Conservation (phyloP, 2,329 filamentous ascomycete species). For the Sclerotinia minor region DNA sequence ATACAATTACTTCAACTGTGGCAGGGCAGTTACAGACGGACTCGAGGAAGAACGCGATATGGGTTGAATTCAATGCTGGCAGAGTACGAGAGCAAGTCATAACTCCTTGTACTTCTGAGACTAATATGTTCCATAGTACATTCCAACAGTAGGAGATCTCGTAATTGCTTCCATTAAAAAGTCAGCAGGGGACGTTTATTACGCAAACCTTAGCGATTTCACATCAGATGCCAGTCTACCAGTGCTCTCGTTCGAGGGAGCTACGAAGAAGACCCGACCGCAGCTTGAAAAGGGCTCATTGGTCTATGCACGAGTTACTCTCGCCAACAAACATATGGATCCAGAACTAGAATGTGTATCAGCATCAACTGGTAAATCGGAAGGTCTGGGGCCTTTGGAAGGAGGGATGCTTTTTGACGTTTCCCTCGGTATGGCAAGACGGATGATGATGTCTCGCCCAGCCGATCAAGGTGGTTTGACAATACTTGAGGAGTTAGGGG, state of each 20-base stretch:
- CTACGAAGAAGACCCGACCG: slow-evolving; percentile 87
- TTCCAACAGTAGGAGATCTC: slow-evolving; percentile 76
- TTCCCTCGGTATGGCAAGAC: slow-evolving; percentile 76
- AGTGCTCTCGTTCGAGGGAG: slow-evolving; percentile 89
- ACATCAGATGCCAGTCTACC: slow-evolving; percentile 69
- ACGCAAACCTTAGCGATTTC: slow-evolving; percentile 71
- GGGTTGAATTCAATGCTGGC: slow-evolving; percentile 70
- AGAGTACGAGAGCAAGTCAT: slow-evolving; percentile 52
- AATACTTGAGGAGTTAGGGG: slow-evolving; percentile 76
- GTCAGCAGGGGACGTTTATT: slow-evolving; percentile 73
- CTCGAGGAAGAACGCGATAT: slow-evolving; percentile 72
- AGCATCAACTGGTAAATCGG: slow-evolving; percentile 79
- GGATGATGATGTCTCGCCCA: slow-evolving; percentile 67
- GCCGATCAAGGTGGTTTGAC: slow-evolving; percentile 64
- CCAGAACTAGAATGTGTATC: slow-evolving; percentile 90
- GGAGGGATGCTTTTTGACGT: slow-evolving; percentile 86
- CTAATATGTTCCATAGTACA: slow-evolving; percentile 60
- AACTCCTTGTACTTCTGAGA: neutral
- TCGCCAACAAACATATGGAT: slow-evolving; percentile 80
- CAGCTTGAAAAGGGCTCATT: slow-evolving; percentile 72
- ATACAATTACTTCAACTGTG: slow-evolving; percentile 67
- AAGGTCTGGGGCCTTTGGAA: slow-evolving; percentile 79
- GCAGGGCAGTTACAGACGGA: slow-evolving; percentile 68
- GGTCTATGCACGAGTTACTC: slow-evolving; percentile 82
- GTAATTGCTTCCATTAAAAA: slow-evolving; percentile 85